phyloP scores from a whole-genome alignment of 2,329 filamentous ascomycete genomes.

The Alternaria sp. region DNA sequence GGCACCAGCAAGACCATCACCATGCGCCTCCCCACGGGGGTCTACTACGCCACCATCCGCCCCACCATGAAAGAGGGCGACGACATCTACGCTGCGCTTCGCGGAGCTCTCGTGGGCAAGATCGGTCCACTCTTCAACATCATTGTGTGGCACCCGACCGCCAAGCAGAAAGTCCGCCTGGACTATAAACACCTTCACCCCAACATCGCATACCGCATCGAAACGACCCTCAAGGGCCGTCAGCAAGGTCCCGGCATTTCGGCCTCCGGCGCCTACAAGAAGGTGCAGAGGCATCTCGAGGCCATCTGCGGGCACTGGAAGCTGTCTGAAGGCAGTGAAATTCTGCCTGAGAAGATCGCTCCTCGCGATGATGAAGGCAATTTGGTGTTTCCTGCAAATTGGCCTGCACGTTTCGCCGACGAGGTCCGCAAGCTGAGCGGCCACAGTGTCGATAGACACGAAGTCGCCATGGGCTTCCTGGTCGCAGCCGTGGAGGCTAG shows the following conservation, averaged over 20 bases:
- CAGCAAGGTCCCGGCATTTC: not conserved
- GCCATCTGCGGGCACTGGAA: not conserved
- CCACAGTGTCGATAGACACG: not conserved
- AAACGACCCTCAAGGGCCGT: not conserved
- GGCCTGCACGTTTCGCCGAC: not conserved
- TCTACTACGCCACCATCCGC: too few species aligned
- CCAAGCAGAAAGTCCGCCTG: not conserved
- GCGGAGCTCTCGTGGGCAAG: too few species aligned
- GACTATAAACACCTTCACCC: not conserved
- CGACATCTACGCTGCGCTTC: too few species aligned
- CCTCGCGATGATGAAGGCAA: not conserved
- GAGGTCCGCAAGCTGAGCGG: not conserved
- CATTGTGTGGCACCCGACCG: too few species aligned
- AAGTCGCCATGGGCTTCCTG: not conserved
- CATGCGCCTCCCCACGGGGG: too few species aligned
- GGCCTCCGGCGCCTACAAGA: not conserved
- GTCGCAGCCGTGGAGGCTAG: not conserved
- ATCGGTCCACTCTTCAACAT: too few species aligned
- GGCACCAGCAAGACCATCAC: too few species aligned
- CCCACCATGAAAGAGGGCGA: too few species aligned
- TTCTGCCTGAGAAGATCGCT: fast-evolving
- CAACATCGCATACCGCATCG: not conserved
- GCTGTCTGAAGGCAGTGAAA: fast-evolving
- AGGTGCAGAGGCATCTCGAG: not conserved
- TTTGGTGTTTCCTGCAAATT: not conserved